A percentile compares a stretch with the other conserved stretches of the same genome.
Evolutionary conservation across 306 rosid species (phyloP).

Genomic region (Benincasa hispida): DNA sequence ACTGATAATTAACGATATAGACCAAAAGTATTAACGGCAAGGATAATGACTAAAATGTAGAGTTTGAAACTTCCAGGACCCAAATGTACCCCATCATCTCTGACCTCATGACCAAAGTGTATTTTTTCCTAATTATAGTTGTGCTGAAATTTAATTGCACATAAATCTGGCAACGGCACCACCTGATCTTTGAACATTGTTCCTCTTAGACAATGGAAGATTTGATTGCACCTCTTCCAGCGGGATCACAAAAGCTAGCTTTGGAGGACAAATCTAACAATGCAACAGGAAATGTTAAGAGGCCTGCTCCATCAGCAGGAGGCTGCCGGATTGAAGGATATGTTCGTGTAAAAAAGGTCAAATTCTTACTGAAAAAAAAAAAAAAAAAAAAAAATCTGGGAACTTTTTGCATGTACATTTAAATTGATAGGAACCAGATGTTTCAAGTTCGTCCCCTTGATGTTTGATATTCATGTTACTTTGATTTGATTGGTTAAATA

Average conservation of each 20-base stretch:
- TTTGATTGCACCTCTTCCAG: conserved; percentile 49
- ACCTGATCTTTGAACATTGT: conserved; percentile 16
- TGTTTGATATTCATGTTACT: not conserved
- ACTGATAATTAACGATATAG: not conserved
- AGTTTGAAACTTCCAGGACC: not conserved
- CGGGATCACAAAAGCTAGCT: conserved; percentile 38
- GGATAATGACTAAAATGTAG: not conserved
- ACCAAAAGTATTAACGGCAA: not conserved
- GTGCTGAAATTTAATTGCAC: not conserved
- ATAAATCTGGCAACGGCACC: conserved; percentile 3
- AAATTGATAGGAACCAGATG: not conserved
- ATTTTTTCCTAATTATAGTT: not conserved
- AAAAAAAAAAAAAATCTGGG: not conserved
- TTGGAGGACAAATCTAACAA: conserved; percentile 51
- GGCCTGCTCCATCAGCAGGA: conserved; percentile 87
- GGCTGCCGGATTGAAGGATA: conserved; percentile 91
- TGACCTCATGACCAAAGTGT: not conserved
- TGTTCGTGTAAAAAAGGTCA: conserved; percentile 90
- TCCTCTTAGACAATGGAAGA: conserved; percentile 56
- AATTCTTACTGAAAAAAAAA: not conserved
- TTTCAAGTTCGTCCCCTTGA: not conserved
- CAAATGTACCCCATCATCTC: not conserved
- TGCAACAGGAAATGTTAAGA: conserved; percentile 34
- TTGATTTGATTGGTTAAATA: not conserved
- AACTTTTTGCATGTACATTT: not conserved